phyloP scores from a whole-genome alignment of 2,329 filamentous ascomycete genomes.

The Sporothrix inflata region DNA sequence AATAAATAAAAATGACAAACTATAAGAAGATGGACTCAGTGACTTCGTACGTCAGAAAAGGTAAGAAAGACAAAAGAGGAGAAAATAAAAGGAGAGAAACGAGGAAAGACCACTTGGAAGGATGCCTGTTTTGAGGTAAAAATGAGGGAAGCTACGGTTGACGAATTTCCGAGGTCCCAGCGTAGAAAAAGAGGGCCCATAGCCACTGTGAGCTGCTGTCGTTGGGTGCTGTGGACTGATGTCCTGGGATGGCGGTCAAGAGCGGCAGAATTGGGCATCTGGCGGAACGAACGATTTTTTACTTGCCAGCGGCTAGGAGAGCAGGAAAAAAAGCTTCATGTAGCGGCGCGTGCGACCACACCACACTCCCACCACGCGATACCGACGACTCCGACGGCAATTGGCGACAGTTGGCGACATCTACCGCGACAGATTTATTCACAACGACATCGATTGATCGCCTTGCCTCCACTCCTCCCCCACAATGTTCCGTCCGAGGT shows the following conservation, averaged over 20 bases:
- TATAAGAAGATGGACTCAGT: background rate
- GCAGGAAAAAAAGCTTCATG: constrained; percentile 18
- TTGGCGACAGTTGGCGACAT: background rate
- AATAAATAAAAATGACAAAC: background rate
- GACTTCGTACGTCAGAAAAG: no score
- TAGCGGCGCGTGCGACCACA: constrained; percentile 2
- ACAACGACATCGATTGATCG: background rate
- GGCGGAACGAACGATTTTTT: constrained; percentile 11
- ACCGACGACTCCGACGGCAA: background rate
- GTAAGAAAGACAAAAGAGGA: background rate
- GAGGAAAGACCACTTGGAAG: background rate
- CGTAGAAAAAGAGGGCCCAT: background rate
- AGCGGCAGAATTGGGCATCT: constrained; percentile 23
- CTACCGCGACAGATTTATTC: background rate
- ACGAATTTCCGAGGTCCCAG: constrained; percentile 1
- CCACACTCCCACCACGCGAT: background rate
- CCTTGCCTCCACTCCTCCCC: background rate
- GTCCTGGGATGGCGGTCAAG: constrained; percentile 24
- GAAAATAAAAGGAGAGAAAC: background rate
- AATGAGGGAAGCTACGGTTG: background rate
- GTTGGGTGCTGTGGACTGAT: background rate
- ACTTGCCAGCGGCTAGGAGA: constrained; percentile 2
- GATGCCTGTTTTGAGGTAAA: background rate
- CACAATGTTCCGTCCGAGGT: constrained; percentile 57
- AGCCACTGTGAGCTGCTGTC: background rate